These are phyloP conservation scores for Dryas drummondii DNA, from an alignment of 306 rosid species.

Conservation along the genomic window DNA sequence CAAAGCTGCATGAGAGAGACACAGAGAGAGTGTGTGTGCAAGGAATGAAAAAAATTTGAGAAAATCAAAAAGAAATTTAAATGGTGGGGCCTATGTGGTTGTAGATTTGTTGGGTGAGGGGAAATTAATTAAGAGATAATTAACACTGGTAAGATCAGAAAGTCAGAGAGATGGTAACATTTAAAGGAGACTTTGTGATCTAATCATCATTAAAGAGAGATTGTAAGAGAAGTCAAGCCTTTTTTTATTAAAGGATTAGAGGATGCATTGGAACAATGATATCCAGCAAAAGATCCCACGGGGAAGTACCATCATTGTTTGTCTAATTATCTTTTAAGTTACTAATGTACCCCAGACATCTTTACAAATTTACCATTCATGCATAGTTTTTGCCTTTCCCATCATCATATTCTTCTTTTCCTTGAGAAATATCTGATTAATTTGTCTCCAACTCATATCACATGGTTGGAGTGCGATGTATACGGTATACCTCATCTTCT, in stretches of 20 bases:
- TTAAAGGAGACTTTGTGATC: slow-evolving; percentile 13
- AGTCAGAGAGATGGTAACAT: background rate
- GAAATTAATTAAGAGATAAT: slow-evolving; percentile 28
- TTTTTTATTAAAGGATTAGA: background rate
- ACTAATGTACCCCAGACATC: background rate
- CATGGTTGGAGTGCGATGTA: too few species aligned
- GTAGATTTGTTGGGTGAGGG: slow-evolving; percentile 50
- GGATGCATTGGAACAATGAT: slow-evolving; percentile 13
- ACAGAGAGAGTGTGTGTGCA: slow-evolving; percentile 30
- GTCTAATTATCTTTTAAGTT: background rate
- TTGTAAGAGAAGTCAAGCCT: slow-evolving; percentile 1
- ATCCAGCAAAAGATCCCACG: slow-evolving; percentile 17
- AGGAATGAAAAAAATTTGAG: slow-evolving; percentile 33
- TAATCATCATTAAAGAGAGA: background rate
- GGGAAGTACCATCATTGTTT: slow-evolving; percentile 7
- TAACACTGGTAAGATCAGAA: background rate
- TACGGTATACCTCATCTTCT: too few species aligned
- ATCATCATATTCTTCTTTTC: too few species aligned
- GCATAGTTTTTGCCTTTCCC: background rate
- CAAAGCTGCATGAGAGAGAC: slow-evolving; percentile 56
- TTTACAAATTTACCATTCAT: background rate
- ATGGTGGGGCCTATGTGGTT: slow-evolving; percentile 53
- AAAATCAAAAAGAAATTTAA: slow-evolving; percentile 7
- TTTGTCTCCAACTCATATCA: too few species aligned
- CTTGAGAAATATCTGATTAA: too few species aligned